These are phyloP conservation scores for Marasmius oreades DNA, from an alignment of 1,284 basidiomycete genomes.

Conservation along the genomic window DNA sequence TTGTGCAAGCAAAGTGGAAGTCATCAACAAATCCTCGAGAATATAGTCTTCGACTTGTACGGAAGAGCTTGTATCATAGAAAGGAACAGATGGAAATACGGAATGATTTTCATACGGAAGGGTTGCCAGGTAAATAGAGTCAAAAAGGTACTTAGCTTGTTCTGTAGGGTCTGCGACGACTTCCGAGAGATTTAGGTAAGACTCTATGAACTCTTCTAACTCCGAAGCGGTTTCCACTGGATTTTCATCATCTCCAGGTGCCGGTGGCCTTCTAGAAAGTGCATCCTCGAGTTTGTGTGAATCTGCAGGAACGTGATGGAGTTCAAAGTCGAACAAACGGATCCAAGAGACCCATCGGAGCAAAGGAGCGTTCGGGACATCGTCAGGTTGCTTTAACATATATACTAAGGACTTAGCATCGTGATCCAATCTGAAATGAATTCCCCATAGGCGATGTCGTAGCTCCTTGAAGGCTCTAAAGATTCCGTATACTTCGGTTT, in stretches of 20 bases:
- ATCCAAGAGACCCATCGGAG: conserved; percentile 31
- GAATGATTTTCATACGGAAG: too few species aligned
- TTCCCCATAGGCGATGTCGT: conserved; percentile 26
- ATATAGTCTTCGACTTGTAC: too few species aligned
- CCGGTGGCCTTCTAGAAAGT: conserved; percentile 19
- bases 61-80: too few species aligned
- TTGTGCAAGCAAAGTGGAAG: too few species aligned
- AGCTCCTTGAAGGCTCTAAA: conserved; percentile 30
- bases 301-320: conserved; percentile 27
- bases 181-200: not conserved
- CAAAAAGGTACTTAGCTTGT: too few species aligned
- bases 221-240: conserved; percentile 17
- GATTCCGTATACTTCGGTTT: conserved; percentile 33
- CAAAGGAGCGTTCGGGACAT: conserved; percentile 32
- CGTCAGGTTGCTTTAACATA: conserved; percentile 31
- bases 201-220: conserved; percentile 17
- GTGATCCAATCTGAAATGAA: conserved; percentile 29
- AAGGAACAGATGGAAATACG: too few species aligned
- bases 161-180: too few species aligned
- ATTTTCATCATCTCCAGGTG: conserved; percentile 13
- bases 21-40: too few species aligned
- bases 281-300: conserved; percentile 27
- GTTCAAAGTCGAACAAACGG: conserved; percentile 28
- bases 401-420: conserved; percentile 31
- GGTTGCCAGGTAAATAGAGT: too few species aligned